Percentiles rank a stretch among this genome's conserved stretches.
phyloP scores from a whole-genome alignment of 345 rosid genomes.

The Dipteronia sinensis region DNA sequence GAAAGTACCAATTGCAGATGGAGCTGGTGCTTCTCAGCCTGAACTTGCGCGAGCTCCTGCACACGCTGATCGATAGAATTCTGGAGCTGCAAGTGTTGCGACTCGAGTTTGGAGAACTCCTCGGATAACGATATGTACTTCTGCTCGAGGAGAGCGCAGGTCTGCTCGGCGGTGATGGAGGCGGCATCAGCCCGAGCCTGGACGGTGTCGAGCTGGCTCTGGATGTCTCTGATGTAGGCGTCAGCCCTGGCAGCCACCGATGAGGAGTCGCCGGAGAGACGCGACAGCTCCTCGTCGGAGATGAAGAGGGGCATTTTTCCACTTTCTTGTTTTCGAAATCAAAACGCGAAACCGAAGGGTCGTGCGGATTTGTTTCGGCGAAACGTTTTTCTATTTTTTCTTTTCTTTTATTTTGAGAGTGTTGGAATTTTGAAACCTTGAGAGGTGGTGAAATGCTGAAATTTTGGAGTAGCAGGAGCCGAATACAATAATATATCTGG shows the following conservation, averaged over 20 bases:
- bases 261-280: conserved; percentile 60
- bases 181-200: conserved; percentile 86
- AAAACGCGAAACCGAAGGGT: not conserved
- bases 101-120: conserved; percentile 64
- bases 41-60: conserved; percentile 69
- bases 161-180: conserved; percentile 92
- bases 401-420: not conserved
- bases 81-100: conserved; percentile 65
- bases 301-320: conserved; percentile 74
- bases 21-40: conserved; percentile 83
- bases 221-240: conserved; percentile 58
- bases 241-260: conserved; percentile 81
- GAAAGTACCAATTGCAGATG: conserved; percentile 61
- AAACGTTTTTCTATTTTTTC: not conserved
- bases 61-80: conserved; percentile 65
- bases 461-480: too few relatives aligned
- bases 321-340: not conserved
- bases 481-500: too few relatives aligned
- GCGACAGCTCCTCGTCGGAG: conserved; percentile 82
- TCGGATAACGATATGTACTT: conserved; percentile 74
- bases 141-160: conserved; percentile 93
- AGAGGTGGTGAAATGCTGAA: not conserved
- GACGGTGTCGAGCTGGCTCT: conserved; percentile 65
- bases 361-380: not conserved
- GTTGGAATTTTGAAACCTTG: not conserved